Base-by-base conservation (phyloP, 306 rosid genomes). In the Inga leiocalycina region DNA sequence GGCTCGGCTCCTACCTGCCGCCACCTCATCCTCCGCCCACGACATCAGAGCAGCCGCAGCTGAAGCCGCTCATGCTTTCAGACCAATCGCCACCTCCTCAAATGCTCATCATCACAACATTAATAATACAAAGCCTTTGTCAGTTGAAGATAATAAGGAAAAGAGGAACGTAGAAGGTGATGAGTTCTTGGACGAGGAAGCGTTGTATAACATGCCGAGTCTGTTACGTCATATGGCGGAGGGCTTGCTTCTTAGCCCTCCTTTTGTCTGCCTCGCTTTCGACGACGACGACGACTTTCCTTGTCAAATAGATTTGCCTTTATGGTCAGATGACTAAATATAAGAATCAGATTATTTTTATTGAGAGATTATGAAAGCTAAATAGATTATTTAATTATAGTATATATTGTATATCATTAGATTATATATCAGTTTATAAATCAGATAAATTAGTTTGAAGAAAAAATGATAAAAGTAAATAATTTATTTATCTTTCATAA, bases 181-280 rank as follows among this genome's bases (percentile, higher is more conserved):
- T 41, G 70, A 48, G 46, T 83, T 83, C 46, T 71, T 77, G 59
- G 82, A 77, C 71, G 86, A 83, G 70, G 86, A 85, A 62, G 88
- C 79, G 2, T 4, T 85, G 48, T 85, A 59, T 77, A 85, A 85
- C 37, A 85, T 85, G 88, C 88, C 82, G 1, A 71, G 71, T 27
- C 46, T 85, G 65, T 65, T 85, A 13, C 77, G 64, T 81, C 77
- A 84, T 22, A 85, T 85, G 88, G 88, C 88, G 13, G 88, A 85
- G 79, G 82, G 82, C 64, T 10, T 85, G 49, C 82, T 85, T 27
- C 68, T 85, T 2, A 81, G 82, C 6, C 88, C 88, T n/a, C 88
- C 82, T 0, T 80, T 79, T 46, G 49, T 85, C 64, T 57, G 37
- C 71, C 37, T 54, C 3, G 79, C 34, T 76, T 62, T 81, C 75